phyloP scores from a whole-genome alignment of 1,139 yeast species.

The Blastobotrys illinoisensis region DNA sequence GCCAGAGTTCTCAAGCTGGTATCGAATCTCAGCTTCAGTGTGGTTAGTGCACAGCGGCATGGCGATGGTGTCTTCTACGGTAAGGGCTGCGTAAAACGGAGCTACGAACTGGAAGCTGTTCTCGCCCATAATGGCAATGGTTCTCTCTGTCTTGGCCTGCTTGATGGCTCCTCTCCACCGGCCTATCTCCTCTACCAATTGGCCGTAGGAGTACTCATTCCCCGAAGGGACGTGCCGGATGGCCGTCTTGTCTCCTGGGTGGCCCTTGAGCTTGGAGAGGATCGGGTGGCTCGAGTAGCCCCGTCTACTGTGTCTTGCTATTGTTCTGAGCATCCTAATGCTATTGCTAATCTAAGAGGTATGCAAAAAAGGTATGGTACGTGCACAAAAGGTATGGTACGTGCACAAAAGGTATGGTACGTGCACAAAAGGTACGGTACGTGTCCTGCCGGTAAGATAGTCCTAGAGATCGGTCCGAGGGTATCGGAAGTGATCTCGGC shows the following conservation, averaged over 20 bases:
- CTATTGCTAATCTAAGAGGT: too few relatives aligned
- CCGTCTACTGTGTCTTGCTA: background rate
- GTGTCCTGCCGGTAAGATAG: too few relatives aligned
- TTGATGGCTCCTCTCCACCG: constrained; percentile 25
- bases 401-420: too few relatives aligned
- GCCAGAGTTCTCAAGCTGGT: constrained; percentile 30
- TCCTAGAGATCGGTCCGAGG: background rate
- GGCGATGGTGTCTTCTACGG: constrained; percentile 29
- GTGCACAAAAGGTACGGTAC: too few relatives aligned
- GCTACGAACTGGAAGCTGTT: constrained; percentile 32
- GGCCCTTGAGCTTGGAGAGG: constrained; percentile 21
- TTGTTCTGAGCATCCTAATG: background rate
- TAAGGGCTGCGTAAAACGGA: constrained; percentile 29
- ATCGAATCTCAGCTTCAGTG: constrained; percentile 31
- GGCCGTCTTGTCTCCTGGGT: constrained; percentile 27
- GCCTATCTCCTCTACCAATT: constrained; percentile 27
- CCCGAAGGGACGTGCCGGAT: constrained; percentile 32
- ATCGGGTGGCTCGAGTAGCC: constrained; percentile 19
- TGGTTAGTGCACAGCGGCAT: constrained; percentile 35
- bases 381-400: too few relatives aligned
- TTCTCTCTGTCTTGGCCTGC: constrained; percentile 7
- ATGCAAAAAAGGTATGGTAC: too few relatives aligned
- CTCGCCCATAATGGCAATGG: constrained; percentile 34
- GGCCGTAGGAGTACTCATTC: constrained; percentile 30
- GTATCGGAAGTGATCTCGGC: background rate